A percentile compares a stretch with the other conserved stretches of the same genome.
Evolutionary conservation across 805 yeast genomes (phyloP).

Genomic region (Candida qinlingensis): DNA sequence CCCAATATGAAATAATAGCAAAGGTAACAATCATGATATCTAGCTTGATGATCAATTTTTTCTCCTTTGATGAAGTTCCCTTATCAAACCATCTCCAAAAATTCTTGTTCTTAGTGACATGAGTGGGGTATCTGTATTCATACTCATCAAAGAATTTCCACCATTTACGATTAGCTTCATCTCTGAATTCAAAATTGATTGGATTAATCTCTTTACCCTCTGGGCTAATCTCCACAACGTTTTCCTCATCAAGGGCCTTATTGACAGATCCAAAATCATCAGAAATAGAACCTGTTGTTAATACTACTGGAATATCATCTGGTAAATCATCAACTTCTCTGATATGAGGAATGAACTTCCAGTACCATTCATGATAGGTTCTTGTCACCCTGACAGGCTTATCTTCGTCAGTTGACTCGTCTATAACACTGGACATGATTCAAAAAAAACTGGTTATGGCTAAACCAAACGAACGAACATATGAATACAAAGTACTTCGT

Average conservation of each 20-base stretch:
- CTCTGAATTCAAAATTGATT: slow-evolving; percentile 27
- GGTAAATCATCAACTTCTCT: slow-evolving; percentile 4
- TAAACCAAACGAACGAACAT: too few relatives aligned
- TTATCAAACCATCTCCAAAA: slow-evolving; percentile 56
- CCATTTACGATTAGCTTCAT: slow-evolving; percentile 37
- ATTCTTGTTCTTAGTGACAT: slow-evolving; percentile 28
- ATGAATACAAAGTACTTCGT: too few relatives aligned
- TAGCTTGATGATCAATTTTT: slow-evolving; percentile 39
- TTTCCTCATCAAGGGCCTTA: neutral
- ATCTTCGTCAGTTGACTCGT: neutral
- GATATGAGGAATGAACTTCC: slow-evolving; percentile 7
- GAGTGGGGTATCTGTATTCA: slow-evolving; percentile 45
- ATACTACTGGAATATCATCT: neutral
- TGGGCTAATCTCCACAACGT: neutral
- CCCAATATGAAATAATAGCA: slow-evolving; percentile 61
- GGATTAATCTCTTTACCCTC: neutral
- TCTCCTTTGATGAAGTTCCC: slow-evolving; percentile 39
- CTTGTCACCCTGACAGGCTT: neutral
- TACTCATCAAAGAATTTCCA: slow-evolving; percentile 49
- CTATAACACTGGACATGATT: too few relatives aligned
- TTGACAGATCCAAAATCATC: neutral
- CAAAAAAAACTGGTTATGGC: too few relatives aligned
- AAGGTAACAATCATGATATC: slow-evolving; percentile 48
- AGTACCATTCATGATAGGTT: slow-evolving; percentile 1
- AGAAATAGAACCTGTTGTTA: neutral